phyloP scores from a whole-genome alignment of 2,329 filamentous ascomycete species.

The Microdochium bolleyi region DNA sequence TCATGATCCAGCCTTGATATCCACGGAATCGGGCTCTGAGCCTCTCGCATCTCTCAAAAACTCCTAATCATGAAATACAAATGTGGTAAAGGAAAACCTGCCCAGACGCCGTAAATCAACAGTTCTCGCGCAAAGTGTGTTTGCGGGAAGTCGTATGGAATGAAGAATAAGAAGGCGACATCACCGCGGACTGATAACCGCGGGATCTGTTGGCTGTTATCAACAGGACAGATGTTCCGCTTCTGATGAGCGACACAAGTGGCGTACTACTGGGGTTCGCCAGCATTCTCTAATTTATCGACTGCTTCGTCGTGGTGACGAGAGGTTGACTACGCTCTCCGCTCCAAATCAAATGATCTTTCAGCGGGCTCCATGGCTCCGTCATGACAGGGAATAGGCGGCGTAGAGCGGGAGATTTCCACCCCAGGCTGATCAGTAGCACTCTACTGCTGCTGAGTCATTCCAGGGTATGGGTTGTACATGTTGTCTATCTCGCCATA shows the following conservation, averaged over 20 bases:
- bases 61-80: conserved; percentile 1
- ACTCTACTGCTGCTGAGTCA: conserved; percentile 64
- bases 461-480: conserved; percentile 67
- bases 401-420: too few species aligned
- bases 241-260: neutral
- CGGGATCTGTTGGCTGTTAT: neutral
- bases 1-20: neutral
- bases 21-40: conserved; percentile 2
- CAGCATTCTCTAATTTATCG: too few species aligned
- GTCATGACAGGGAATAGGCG: too few species aligned
- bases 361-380: too few species aligned
- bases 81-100: neutral
- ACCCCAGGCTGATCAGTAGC: neutral
- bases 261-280: too few species aligned
- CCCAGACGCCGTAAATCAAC: conserved; percentile 1
- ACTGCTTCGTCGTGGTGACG: too few species aligned
- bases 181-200: neutral
- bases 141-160: neutral
- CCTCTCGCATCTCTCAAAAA: neutral
- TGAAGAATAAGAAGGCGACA: neutral
- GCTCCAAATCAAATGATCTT: too few species aligned
- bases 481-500: conserved; percentile 77
- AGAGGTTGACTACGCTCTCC: too few species aligned
- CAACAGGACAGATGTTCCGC: neutral
- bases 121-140: neutral